These are phyloP conservation scores for Ensete ventricosum DNA, from an alignment of 176 grass and related monocot genomes.

Conservation along the genomic window DNA sequence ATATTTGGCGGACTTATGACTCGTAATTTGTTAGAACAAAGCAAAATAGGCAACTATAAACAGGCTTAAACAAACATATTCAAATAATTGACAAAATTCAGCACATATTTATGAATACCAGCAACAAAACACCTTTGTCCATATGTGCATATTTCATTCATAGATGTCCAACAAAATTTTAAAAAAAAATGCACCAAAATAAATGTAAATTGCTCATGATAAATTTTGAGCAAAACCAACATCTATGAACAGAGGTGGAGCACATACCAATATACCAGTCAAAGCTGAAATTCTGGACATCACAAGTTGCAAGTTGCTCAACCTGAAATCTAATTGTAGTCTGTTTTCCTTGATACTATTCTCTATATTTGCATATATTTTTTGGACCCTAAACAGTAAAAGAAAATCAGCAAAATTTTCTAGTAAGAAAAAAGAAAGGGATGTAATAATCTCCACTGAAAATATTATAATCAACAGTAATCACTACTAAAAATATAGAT, in stretches of 20 bases:
- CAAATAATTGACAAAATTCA: neutral
- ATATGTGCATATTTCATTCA: too few relatives aligned
- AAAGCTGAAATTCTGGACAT: constrained; percentile 75
- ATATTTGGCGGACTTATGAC: too few relatives aligned
- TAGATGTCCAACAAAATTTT: neutral
- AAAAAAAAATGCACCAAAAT: neutral
- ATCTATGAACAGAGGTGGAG: neutral
- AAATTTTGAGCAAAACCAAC: neutral
- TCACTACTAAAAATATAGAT: constrained; percentile 5
- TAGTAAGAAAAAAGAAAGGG: constrained; percentile 11
- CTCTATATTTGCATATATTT: constrained; percentile 38
- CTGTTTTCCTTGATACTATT: constrained; percentile 45
- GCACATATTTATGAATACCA: neutral
- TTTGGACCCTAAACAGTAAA: constrained; percentile 61
- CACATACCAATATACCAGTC: constrained; percentile 66
- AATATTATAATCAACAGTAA: neutral
- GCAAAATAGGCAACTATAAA: too few relatives aligned
- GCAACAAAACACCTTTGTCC: neutral
- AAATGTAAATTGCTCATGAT: neutral
- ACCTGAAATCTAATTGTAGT: constrained; percentile 32
- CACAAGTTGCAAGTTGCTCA: constrained; percentile 49
- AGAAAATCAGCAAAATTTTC: neutral
- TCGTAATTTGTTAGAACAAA: too few relatives aligned
- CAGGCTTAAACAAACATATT: too few relatives aligned
- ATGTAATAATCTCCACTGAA: neutral